These are phyloP conservation scores for Cutaneotrichosporon curvatum DNA, from an alignment of 1,284 basidiomycete genomes.

Conservation along the genomic window DNA sequence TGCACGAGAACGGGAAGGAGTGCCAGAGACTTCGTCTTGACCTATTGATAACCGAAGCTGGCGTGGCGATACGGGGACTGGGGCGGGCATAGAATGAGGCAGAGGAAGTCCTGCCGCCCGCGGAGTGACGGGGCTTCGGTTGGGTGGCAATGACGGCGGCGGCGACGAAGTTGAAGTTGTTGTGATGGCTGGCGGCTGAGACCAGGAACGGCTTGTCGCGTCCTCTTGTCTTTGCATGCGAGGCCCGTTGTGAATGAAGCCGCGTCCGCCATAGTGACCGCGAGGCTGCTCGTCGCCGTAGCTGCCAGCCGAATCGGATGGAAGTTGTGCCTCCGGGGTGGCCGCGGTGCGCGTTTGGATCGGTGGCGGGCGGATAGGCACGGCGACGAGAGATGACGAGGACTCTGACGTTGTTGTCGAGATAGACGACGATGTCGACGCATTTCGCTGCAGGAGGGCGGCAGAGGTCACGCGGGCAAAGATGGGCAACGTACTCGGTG, in stretches of 20 bases:
- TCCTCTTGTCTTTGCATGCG: constrained; percentile 12
- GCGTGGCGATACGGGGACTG: constrained; percentile 3
- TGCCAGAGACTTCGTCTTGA: constrained; percentile 4
- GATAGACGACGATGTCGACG: constrained; percentile 35
- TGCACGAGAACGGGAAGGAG: neutral
- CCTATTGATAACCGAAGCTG: neutral
- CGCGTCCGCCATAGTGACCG: constrained; percentile 22
- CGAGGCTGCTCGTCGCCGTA: constrained; percentile 4
- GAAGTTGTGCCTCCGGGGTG: constrained; percentile 26
- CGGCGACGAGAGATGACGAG: constrained; percentile 39
- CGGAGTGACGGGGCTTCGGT: constrained; percentile 6
- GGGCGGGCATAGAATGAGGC: neutral
- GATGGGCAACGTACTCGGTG: constrained; percentile 10
- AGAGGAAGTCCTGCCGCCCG: constrained; percentile 3
- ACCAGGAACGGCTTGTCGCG: neutral
- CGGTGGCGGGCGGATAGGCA: constrained; percentile 42
- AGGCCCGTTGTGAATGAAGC: constrained; percentile 30
- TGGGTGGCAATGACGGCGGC: neutral
- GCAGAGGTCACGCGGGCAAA: constrained; percentile 17
- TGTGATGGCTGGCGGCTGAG: too few relatives aligned
- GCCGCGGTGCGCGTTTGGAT: constrained; percentile 42
- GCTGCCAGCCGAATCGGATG: constrained; percentile 4
- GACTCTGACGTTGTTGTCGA: constrained; percentile 38
- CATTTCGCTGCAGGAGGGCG: constrained; percentile 27
- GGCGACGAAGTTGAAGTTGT: neutral